Percentiles rank a stretch among this genome's conserved stretches.
phyloP scores from a whole-genome alignment of 441 rosid species.

The Syzygium malaccense region DNA sequence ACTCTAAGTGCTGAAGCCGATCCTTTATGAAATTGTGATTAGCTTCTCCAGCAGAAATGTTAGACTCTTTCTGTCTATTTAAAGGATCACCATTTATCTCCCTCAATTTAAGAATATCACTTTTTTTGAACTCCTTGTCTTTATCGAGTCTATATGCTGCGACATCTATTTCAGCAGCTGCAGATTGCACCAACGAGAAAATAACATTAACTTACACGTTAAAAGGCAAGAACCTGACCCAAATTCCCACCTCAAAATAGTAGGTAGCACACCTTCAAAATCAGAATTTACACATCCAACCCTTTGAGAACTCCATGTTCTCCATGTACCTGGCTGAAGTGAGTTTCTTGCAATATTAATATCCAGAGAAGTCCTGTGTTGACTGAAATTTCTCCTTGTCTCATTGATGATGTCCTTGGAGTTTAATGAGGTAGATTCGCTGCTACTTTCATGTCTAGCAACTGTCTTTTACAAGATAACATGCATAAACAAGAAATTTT shows the following conservation, averaged over 20 bases:
- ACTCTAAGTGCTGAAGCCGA: constrained; percentile 62
- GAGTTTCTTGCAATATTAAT: constrained; percentile 22
- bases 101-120: constrained; percentile 20
- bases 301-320: constrained; percentile 66
- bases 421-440: constrained; percentile 10
- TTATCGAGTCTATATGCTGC: constrained; percentile 1
- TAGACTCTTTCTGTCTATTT: constrained; percentile 17
- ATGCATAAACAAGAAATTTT: constrained; percentile 11
- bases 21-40: constrained; percentile 31
- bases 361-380: constrained; percentile 17
- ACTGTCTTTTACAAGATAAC: constrained; percentile 56
- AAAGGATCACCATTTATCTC: constrained; percentile 15
- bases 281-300: constrained; percentile 43
- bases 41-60: constrained; percentile 20
- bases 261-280: constrained; percentile 54
- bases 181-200: constrained; percentile 4
- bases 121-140: constrained; percentile 10
- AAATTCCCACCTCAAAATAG: background rate
- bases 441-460: constrained; percentile 31
- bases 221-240: background rate
- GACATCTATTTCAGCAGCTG: constrained; percentile 48
- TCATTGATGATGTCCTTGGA: constrained; percentile 11
- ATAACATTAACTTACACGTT: background rate
- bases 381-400: constrained; percentile 12
- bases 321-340: constrained; percentile 49